These are phyloP conservation scores for Carex arenaria DNA, from an alignment of 202 grass and related monocot species.

Conservation along the genomic window DNA sequence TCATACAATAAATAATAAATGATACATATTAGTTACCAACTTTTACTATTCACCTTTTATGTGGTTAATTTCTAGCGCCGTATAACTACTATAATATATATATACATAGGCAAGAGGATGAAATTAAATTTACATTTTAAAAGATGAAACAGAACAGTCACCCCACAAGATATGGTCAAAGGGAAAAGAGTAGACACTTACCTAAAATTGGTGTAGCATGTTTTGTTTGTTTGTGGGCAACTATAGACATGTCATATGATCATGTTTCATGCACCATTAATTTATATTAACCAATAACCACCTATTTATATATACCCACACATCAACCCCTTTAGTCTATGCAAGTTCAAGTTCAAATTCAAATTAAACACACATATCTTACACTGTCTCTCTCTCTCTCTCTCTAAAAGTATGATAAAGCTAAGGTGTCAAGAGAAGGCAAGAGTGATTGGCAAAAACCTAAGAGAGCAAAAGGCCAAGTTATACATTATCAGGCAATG, in stretches of 20 bases:
- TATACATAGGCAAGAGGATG: not conserved
- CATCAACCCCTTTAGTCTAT: conserved; percentile 12
- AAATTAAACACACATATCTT: conserved; percentile 2
- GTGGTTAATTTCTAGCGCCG: not conserved
- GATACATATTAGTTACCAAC: not conserved
- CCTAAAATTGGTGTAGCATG: conserved; percentile 19
- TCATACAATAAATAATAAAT: not conserved
- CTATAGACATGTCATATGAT: conserved; percentile 11
- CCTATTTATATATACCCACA: not conserved
- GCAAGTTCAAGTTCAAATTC: conserved; percentile 21
- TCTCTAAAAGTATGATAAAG: conserved; percentile 24
- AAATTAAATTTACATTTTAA: conserved; percentile 9
- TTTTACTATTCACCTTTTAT: conserved; percentile 2
- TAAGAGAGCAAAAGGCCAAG: conserved; percentile 33
- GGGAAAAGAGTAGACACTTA: not conserved
- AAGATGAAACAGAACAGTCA: not conserved
- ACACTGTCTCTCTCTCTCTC: not conserved
- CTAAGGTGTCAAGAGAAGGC: conserved; percentile 29
- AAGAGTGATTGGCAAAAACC: conserved; percentile 22
- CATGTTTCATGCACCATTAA: not conserved
- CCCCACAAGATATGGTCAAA: conserved; percentile 3
- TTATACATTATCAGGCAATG: conserved; percentile 44
- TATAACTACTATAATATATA: not conserved
- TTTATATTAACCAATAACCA: no score
- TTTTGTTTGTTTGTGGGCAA: conserved; percentile 17